phyloP scores from a whole-genome alignment of 352 stramenopile genomes.

The Pythium sp. region DNA sequence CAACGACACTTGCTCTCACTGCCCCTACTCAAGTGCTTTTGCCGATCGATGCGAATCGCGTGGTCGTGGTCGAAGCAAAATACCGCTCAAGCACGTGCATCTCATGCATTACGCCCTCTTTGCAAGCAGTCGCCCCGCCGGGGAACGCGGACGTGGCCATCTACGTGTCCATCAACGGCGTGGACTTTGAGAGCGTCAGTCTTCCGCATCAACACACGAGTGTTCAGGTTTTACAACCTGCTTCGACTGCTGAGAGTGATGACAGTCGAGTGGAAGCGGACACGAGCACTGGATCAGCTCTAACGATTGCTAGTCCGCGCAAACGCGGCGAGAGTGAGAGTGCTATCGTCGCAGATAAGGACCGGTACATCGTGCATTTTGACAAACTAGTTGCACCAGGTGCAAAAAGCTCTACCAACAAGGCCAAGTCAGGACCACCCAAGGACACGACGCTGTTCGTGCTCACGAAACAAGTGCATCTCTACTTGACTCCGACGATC shows the following conservation, averaged over 20 bases:
- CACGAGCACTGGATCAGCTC: neutral
- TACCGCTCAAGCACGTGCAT: conserved; percentile 46
- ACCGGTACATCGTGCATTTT: conserved; percentile 16
- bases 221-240: neutral
- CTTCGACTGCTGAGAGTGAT: neutral
- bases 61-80: conserved; percentile 50
- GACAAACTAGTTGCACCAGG: neutral
- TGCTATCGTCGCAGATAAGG: conserved; percentile 11
- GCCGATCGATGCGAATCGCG: conserved; percentile 36
- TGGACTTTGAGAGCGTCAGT: conserved; percentile 63
- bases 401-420: neutral
- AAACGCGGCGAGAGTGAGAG: conserved; percentile 5
- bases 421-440: neutral
- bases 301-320: neutral
- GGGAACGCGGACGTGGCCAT: conserved; percentile 26
- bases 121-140: conserved; percentile 22
- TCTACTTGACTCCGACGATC: conserved; percentile 54
- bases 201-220: conserved; percentile 31
- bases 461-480: conserved; percentile 31
- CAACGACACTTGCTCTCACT: neutral
- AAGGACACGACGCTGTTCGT: neutral
- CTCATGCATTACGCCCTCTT: conserved; percentile 38
- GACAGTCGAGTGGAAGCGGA: conserved; percentile 14
- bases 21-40: conserved; percentile 9
- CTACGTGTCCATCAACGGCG: conserved; percentile 52